Base-by-base conservation (phyloP, 306 rosid genomes). In the Benincasa hispida region DNA sequence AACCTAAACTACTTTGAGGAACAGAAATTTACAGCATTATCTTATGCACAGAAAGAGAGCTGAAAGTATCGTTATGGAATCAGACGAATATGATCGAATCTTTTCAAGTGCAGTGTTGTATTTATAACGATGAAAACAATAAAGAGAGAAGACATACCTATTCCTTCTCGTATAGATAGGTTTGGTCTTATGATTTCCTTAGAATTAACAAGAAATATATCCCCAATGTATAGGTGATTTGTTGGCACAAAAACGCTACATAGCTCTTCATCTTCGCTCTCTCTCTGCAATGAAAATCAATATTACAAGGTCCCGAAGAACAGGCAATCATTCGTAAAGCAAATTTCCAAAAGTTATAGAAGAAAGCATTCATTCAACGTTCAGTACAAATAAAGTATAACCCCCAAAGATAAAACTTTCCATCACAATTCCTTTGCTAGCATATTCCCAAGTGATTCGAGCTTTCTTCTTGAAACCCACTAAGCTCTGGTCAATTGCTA, bases 211-310 rank as follows among this genome's bases (percentile, higher is more conserved):
- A 92, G 89, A 69, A 88, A 63, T 79, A 92, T 87, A 72, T 92
- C 97, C n/a, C 97, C 97, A 69, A 92, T 86, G 81, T 88, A 92
- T 18, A 92, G 87, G 82, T 90, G 98, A 85, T 92, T 92, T 18
- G 96, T 90, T 66, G 98, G 98, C 85, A 92, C 93, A 76, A 90
- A 92, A 75, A 92, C 98, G 76, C 98, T 90, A 30, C 98, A 92
- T 34, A 92, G 83, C 85, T 92, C 98, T 79, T 92, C 98, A 58
- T 92, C 96, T 86, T 89, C 93, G 25, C 87, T 82, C 47, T 88
- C 93, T 84, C 84, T 86, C 96, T 92, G 91, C 59, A 56, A 41
- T 17, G 59, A 72, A 42, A 72, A 75, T 25, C 69, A 79, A 39
- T 35, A 79, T 59, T 74, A 75, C 66, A 72, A 51, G 18, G 27